These are phyloP conservation scores for Bombardia bombarda DNA, from an alignment of 495 filamentous ascomycete species.

Conservation along the genomic window DNA sequence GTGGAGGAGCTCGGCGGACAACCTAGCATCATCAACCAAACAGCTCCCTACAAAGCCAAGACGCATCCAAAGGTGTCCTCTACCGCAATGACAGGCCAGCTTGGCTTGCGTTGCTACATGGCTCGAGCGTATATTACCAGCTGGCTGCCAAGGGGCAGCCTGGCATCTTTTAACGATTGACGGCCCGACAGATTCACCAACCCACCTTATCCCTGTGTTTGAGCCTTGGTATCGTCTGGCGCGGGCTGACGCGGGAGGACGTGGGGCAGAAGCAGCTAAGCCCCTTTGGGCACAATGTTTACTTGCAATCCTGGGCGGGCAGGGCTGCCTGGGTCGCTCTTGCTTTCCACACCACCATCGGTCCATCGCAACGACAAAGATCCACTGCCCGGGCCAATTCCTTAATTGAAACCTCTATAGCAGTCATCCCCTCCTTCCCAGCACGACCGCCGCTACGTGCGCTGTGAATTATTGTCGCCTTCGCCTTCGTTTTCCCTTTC, in stretches of 20 bases:
- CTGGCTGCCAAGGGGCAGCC: too few relatives aligned
- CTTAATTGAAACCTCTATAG: background rate
- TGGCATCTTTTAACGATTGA: too few relatives aligned
- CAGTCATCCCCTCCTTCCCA: background rate
- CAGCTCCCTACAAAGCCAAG: slow-evolving; percentile 9
- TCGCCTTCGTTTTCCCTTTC: background rate
- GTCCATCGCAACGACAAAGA: slow-evolving; percentile 4
- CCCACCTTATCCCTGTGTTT: too few relatives aligned
- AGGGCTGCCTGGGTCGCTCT: slow-evolving; percentile 4
- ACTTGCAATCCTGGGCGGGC: slow-evolving; percentile 9
- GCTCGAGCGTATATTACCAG: too few relatives aligned
- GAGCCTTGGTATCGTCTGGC: too few relatives aligned
- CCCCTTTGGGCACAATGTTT: slow-evolving; percentile 27
- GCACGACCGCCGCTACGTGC: too few relatives aligned
- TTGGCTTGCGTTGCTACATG: too few relatives aligned
- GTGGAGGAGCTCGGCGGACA: slow-evolving; percentile 4
- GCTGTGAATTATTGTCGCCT: too few relatives aligned
- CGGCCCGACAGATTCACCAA: too few relatives aligned
- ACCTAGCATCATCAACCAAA: too few relatives aligned
- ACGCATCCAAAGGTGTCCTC: slow-evolving; percentile 23
- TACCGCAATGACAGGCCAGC: too few relatives aligned
- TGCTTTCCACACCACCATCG: slow-evolving; percentile 4
- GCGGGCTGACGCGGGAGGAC: background rate
- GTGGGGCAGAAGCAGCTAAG: slow-evolving; percentile 5
- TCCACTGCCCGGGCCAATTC: too few relatives aligned